These are phyloP conservation scores for Coemansia sp. DNA, from an alignment of 192 early-diverging fungal genomes.

Conservation along the genomic window DNA sequence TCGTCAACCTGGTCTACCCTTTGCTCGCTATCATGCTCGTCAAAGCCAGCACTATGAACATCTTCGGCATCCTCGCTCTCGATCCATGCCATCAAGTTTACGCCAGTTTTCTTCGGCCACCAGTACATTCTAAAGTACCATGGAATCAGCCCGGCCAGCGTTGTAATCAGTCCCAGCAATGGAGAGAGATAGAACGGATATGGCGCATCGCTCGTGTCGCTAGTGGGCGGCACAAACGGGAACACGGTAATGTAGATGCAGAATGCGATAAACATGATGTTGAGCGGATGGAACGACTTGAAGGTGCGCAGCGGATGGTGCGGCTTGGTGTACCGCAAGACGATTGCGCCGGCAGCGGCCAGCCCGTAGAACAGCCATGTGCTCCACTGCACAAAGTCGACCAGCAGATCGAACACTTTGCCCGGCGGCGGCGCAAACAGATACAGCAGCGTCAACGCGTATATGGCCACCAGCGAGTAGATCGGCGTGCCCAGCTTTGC, in stretches of 20 bases:
- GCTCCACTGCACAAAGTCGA: conserved; percentile 62
- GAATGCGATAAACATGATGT: conserved; percentile 56
- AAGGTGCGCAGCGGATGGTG: conserved; percentile 53
- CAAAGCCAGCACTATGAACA: neutral
- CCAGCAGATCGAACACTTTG: conserved; percentile 63
- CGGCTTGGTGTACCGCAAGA: conserved; percentile 51
- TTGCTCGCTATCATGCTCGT: neutral
- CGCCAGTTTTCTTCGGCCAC: conserved; percentile 44
- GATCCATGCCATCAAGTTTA: conserved; percentile 31
- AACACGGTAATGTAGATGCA: conserved; percentile 57
- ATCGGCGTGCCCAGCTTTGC: conserved; percentile 51
- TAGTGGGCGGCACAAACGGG: conserved; percentile 58
- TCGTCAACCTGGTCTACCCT: neutral
- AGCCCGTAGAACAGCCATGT: conserved; percentile 63
- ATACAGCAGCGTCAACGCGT: conserved; percentile 54
- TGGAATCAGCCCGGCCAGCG: conserved; percentile 33
- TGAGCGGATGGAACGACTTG: conserved; percentile 50
- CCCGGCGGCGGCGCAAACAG: conserved; percentile 59
- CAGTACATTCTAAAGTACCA: conserved; percentile 57
- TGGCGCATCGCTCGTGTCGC: conserved; percentile 9
- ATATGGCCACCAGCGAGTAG: conserved; percentile 43
- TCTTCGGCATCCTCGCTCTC: conserved; percentile 20
- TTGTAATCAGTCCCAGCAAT: conserved; percentile 48
- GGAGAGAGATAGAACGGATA: conserved; percentile 58
- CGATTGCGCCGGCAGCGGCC: conserved; percentile 57